Evolutionary conservation across 805 yeast species (phyloP).

Genomic region (Suhomyces tanzawaensis): DNA sequence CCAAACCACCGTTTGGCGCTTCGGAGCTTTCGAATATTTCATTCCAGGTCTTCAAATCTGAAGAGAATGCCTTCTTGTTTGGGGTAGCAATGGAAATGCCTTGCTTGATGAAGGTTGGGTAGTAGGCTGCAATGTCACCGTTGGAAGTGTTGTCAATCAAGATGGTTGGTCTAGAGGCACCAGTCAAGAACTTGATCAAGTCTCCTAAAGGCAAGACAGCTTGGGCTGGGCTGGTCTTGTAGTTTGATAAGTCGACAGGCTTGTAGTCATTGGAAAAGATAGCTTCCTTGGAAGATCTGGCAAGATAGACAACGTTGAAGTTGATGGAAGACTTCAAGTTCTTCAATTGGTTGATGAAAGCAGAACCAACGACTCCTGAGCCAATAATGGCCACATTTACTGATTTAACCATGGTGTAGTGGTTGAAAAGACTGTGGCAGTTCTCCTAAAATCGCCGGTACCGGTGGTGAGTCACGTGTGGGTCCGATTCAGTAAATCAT

Average conservation of each 20-base stretch:
- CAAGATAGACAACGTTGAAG: constrained; percentile 77
- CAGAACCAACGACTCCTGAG: constrained; percentile 94
- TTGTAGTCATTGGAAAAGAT: constrained; percentile 64
- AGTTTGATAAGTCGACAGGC: constrained; percentile 63
- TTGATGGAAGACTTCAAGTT: constrained; percentile 57
- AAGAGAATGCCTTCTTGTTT: constrained; percentile 94
- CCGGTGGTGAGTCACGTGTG: constrained; percentile 7
- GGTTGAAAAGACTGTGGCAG: neutral
- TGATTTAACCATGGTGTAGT: constrained; percentile 25
- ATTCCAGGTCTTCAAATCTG: constrained; percentile 73
- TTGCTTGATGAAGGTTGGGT: constrained; percentile 66
- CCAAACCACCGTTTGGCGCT: constrained; percentile 60
- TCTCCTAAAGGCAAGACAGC: constrained; percentile 55
- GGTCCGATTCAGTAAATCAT: no score
- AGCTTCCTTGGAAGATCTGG: constrained; percentile 68
- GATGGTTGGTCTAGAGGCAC: constrained; percentile 72
- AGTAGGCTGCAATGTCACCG: constrained; percentile 69
- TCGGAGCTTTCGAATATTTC: constrained; percentile 59
- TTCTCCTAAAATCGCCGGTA: neutral
- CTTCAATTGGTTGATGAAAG: constrained; percentile 79
- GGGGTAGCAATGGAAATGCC: constrained; percentile 97
- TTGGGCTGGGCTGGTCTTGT: constrained; percentile 51
- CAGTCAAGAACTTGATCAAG: constrained; percentile 59
- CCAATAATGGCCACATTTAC: constrained; percentile 52
- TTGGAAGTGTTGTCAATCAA: constrained; percentile 94